phyloP scores from a whole-genome alignment of 2,329 filamentous ascomycete species.

The Talaromyces sp. region DNA sequence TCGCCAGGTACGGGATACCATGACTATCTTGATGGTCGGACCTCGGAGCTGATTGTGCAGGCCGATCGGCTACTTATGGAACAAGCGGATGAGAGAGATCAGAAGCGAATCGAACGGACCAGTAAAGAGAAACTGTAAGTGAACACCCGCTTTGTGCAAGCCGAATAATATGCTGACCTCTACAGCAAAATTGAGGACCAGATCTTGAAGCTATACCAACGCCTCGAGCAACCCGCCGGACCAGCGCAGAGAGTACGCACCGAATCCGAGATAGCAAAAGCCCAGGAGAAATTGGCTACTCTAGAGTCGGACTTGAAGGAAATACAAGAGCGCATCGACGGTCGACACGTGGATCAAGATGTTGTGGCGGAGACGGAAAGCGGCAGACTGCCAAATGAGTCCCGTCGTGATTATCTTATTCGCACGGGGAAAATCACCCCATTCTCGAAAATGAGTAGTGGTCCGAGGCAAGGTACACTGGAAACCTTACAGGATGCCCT shows the following conservation, averaged over 20 bases:
- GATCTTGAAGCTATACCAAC: constrained; percentile 54
- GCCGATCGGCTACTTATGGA: constrained; percentile 56
- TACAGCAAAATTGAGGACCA: constrained; percentile 58
- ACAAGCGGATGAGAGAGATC: constrained; percentile 59
- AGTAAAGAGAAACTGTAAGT: constrained; percentile 41
- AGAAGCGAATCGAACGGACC: constrained; percentile 57
- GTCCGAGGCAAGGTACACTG: constrained; percentile 52
- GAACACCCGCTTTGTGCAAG: background rate
- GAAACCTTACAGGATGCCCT: constrained; percentile 71
- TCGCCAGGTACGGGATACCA: constrained; percentile 40
- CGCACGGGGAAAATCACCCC: constrained; percentile 96
- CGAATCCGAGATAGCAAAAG: constrained; percentile 55
- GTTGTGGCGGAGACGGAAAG: constrained; percentile 38
- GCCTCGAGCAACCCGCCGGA: constrained; percentile 50
- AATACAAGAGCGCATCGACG: constrained; percentile 74
- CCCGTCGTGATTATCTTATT: constrained; percentile 80
- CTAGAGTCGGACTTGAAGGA: constrained; percentile 69
- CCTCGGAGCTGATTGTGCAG: constrained; percentile 16
- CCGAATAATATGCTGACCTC: background rate
- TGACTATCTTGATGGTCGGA: background rate
- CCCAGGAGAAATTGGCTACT: constrained; percentile 59
- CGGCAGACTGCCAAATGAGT: constrained; percentile 68
- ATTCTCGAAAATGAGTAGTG: constrained; percentile 71
- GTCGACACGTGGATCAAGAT: constrained; percentile 57
- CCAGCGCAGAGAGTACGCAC: constrained; percentile 43